Conservation (phyloP, 352 stramenopile species). For the Phytopythium helicoides region DNA sequence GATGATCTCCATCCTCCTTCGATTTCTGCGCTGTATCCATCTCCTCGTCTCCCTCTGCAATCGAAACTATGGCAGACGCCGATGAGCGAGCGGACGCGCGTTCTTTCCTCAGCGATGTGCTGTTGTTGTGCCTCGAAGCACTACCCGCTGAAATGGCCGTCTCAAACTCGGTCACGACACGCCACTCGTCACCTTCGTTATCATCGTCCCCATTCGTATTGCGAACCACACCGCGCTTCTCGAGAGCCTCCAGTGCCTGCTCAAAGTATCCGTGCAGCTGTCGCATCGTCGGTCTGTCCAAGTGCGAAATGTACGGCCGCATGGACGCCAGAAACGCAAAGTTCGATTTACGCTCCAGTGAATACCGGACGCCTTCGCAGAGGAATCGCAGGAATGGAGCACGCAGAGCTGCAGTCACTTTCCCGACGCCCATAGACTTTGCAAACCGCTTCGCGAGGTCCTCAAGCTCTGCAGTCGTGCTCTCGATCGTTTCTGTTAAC, state of each 20-base stretch:
- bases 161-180: slow-evolving; percentile 69
- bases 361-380: slow-evolving; percentile 75
- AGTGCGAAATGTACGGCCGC: slow-evolving; percentile 63
- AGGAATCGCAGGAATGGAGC: slow-evolving; percentile 82
- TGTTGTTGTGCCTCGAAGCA: slow-evolving; percentile 8
- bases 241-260: slow-evolving; percentile 47
- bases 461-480: slow-evolving; percentile 48
- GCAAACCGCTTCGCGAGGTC: slow-evolving; percentile 80
- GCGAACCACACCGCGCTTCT: slow-evolving; percentile 3
- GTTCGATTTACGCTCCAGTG: slow-evolving; percentile 49
- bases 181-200: slow-evolving; percentile 52
- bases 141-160: slow-evolving; percentile 28
- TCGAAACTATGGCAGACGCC: slow-evolving; percentile 27
- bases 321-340: slow-evolving; percentile 74
- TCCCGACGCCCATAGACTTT: slow-evolving; percentile 78
- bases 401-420: slow-evolving; percentile 56
- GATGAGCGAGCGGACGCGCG: slow-evolving; percentile 32
- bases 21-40: no score
- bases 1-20: no score
- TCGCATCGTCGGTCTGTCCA: slow-evolving; percentile 60
- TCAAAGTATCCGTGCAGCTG: slow-evolving; percentile 72
- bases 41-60: slow-evolving; percentile 16
- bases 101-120: slow-evolving; percentile 22
- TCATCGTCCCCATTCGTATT: slow-evolving; percentile 5
- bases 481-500: slow-evolving; percentile 50